Evolutionary conservation across 257 asterid genomes (phyloP).

Genomic region (Coffea canephora): DNA sequence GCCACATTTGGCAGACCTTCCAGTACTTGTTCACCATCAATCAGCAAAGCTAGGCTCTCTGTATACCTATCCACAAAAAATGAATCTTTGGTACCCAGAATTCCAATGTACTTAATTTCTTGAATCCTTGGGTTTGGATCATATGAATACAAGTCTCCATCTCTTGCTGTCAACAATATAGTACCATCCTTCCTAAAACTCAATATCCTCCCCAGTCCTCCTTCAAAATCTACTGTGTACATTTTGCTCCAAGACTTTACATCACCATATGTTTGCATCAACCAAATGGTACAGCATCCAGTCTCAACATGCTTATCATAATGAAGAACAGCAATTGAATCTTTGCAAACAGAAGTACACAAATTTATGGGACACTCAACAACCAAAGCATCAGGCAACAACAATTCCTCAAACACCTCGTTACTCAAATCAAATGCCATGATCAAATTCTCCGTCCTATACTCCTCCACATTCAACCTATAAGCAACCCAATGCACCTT

Average conservation of each 20-base stretch:
- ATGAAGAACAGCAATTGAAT: slow-evolving; percentile 13
- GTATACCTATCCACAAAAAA: background rate
- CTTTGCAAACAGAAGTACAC: background rate
- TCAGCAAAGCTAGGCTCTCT: slow-evolving; percentile 23
- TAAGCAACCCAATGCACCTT: slow-evolving; percentile 18
- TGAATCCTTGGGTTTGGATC: background rate
- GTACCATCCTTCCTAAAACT: background rate
- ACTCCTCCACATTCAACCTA: background rate
- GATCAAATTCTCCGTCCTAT: slow-evolving; percentile 10
- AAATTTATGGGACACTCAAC: slow-evolving; percentile 1
- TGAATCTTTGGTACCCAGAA: background rate
- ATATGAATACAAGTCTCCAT: background rate
- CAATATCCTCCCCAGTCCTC: background rate
- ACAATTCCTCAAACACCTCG: slow-evolving; percentile 17
- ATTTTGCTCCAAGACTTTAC: slow-evolving; percentile 16
- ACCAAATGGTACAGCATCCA: slow-evolving; percentile 15
- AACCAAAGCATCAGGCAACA: slow-evolving; percentile 1
- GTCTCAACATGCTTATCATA: background rate
- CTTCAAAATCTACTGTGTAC: background rate
- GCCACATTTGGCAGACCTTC: slow-evolving; percentile 12
- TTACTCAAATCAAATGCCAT: slow-evolving; percentile 17
- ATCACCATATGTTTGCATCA: slow-evolving; percentile 21
- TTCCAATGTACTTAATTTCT: background rate
- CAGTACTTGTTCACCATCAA: slow-evolving; percentile 23
- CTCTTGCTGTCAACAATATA: slow-evolving; percentile 4